A percentile compares a stretch with the other conserved stretches of the same genome.
Evolutionary conservation across 495 filamentous ascomycete species (phyloP).

Genomic region (Daldinia childiae): DNA sequence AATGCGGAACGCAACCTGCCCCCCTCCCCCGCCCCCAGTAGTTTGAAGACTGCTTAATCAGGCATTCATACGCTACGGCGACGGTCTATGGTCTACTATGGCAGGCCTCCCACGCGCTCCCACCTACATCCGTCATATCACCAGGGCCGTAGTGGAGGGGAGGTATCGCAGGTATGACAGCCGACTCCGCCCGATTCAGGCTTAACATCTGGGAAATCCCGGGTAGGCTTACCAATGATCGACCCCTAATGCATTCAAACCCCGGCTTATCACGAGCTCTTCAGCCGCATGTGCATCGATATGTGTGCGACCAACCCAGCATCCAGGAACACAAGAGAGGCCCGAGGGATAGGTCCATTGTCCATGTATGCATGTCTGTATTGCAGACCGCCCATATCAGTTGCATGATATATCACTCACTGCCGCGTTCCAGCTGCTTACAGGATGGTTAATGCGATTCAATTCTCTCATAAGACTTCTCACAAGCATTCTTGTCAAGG

Average conservation of each 20-base stretch:
- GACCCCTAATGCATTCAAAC: slow-evolving; percentile 40
- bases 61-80: slow-evolving; percentile 34
- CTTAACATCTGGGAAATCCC: slow-evolving; percentile 32
- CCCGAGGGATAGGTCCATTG: slow-evolving; percentile 11
- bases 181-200: slow-evolving; percentile 40
- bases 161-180: slow-evolving; percentile 24
- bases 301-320: slow-evolving; percentile 26
- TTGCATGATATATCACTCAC: slow-evolving; percentile 37
- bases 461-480: slow-evolving; percentile 12
- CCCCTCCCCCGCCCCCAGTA: slow-evolving; percentile 24
- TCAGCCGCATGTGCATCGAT: slow-evolving; percentile 36
- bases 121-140: slow-evolving; percentile 15
- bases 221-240: slow-evolving; percentile 43
- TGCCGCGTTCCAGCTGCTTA: slow-evolving; percentile 18
- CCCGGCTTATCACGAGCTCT: slow-evolving; percentile 37
- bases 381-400: slow-evolving; percentile 12
- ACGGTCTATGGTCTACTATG: background rate
- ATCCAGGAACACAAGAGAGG: slow-evolving; percentile 16
- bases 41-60: slow-evolving; percentile 36
- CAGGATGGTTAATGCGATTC: background rate
- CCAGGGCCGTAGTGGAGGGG: slow-evolving; percentile 26
- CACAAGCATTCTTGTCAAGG: background rate
- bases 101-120: slow-evolving; percentile 28
- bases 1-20: slow-evolving; percentile 36
- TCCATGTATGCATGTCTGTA: slow-evolving; percentile 28